phyloP scores from a whole-genome alignment of 73 alveolate genomes.

The Uronychia setigera region DNA sequence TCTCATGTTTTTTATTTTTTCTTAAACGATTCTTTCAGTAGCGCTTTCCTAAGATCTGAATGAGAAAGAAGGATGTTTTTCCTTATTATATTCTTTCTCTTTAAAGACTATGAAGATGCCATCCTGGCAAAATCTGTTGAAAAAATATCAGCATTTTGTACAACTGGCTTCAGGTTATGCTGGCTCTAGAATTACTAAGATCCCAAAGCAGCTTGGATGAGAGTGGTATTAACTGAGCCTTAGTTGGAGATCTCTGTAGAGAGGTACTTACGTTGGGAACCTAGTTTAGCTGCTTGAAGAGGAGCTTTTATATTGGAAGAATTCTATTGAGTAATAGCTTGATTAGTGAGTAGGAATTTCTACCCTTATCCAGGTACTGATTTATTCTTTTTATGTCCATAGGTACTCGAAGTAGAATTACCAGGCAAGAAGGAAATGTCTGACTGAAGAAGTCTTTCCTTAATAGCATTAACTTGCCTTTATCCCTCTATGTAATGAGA shows the following conservation, averaged over 20 bases:
- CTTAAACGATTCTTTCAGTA: background rate
- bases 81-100: background rate
- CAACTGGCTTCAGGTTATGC: background rate
- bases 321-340: too few relatives aligned
- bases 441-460: background rate
- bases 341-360: too few relatives aligned
- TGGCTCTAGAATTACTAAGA: background rate
- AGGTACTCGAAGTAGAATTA: too few relatives aligned
- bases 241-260: background rate
- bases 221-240: background rate
- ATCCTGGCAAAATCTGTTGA: background rate
- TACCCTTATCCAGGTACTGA: background rate
- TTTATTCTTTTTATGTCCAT: background rate
- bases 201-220: too few relatives aligned
- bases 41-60: background rate
- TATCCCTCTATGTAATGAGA: background rate
- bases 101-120: background rate
- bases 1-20: background rate
- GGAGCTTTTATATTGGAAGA: too few relatives aligned
- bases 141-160: background rate
- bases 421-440: background rate
- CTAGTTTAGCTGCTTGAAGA: too few relatives aligned
- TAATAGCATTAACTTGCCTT: background rate
- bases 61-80: background rate
- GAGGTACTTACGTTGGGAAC: too few relatives aligned